Evolutionary conservation across 75 land plant species (phyloP).

Genomic region (Cupressus sempervirens): DNA sequence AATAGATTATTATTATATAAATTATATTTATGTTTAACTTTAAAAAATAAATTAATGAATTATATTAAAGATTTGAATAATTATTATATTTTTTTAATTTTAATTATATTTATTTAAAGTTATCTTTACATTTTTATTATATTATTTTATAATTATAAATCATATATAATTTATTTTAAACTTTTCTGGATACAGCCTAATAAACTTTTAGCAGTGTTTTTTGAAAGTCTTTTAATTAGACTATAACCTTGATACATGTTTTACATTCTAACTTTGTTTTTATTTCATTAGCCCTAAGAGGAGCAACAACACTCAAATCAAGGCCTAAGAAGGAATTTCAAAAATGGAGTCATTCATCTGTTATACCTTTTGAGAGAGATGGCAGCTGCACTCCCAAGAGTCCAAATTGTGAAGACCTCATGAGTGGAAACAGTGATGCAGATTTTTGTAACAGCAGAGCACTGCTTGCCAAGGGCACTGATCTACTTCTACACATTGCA

Average conservation of each 20-base stretch:
- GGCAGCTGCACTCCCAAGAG: constrained; percentile 18
- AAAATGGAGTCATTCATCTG: constrained; percentile 19
- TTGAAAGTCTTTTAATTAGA: too few relatives aligned
- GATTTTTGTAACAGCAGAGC: constrained; percentile 31
- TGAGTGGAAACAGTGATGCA: constrained; percentile 24
- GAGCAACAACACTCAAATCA: constrained; percentile 69
- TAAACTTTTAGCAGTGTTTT: too few relatives aligned
- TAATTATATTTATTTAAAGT: too few relatives aligned
- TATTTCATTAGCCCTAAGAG: constrained; percentile 49
- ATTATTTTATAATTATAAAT: too few relatives aligned
- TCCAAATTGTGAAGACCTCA: background rate
- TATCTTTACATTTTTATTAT: too few relatives aligned
- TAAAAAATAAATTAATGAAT: too few relatives aligned
- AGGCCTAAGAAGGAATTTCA: constrained; percentile 39
- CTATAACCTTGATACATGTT: background rate
- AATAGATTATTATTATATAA: too few relatives aligned
- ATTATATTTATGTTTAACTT: too few relatives aligned
- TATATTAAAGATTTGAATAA: too few relatives aligned
- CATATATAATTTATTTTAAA: too few relatives aligned
- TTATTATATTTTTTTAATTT: too few relatives aligned
- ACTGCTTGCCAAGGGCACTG: constrained; percentile 42
- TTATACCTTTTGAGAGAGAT: constrained; percentile 30
- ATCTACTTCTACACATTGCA: constrained; percentile 26
- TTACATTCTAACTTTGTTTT: background rate
- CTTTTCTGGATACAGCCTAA: too few relatives aligned